Percentiles rank a stretch among this genome's conserved stretches.
Conservation (phyloP, 768 basidiomycete genomes). For the Agrocybe pediades region DNA sequence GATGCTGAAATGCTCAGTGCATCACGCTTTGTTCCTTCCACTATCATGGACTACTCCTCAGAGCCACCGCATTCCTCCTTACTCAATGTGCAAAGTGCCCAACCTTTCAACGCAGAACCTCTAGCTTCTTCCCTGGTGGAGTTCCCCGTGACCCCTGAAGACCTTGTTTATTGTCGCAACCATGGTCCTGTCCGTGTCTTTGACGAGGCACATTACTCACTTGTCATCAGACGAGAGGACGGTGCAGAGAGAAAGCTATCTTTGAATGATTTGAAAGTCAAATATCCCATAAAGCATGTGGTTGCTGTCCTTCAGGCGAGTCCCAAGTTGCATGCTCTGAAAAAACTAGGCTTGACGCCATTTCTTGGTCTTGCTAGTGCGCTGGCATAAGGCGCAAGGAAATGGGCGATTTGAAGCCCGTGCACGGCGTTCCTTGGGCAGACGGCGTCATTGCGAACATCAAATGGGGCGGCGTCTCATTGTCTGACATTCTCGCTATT, state of each 20-base stretch:
- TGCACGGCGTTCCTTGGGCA: conserved; percentile 63
- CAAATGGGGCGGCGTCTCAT: conserved; percentile 61
- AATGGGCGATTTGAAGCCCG: conserved; percentile 60
- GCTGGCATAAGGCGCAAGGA: conserved; percentile 69
- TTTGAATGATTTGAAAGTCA: conserved; percentile 38
- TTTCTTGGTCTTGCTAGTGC: conserved; percentile 36
- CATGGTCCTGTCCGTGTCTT: conserved; percentile 63
- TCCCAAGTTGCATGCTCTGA: not conserved
- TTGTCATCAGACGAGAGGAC: conserved; percentile 39
- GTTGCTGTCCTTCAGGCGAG: conserved; percentile 59
- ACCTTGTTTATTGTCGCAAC: conserved; percentile 71
- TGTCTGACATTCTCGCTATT: conserved; percentile 60
- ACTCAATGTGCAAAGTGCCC: conserved; percentile 42
- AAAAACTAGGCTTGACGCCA: conserved; percentile 2
- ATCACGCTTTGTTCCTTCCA: conserved; percentile 17
- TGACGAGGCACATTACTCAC: conserved; percentile 42
- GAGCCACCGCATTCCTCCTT: conserved; percentile 53
- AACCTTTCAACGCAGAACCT: conserved; percentile 76
- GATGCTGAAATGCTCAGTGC: not conserved
- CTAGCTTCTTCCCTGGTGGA: conserved; percentile 54
- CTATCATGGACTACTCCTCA: conserved; percentile 44
- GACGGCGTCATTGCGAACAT: conserved; percentile 74
- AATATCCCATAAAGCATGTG: conserved; percentile 42
- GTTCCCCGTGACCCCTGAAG: conserved; percentile 61
- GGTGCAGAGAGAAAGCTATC: conserved; percentile 34